Conservation (phyloP, 2,329 filamentous ascomycete genomes). For the Fusarium mexicanum region DNA sequence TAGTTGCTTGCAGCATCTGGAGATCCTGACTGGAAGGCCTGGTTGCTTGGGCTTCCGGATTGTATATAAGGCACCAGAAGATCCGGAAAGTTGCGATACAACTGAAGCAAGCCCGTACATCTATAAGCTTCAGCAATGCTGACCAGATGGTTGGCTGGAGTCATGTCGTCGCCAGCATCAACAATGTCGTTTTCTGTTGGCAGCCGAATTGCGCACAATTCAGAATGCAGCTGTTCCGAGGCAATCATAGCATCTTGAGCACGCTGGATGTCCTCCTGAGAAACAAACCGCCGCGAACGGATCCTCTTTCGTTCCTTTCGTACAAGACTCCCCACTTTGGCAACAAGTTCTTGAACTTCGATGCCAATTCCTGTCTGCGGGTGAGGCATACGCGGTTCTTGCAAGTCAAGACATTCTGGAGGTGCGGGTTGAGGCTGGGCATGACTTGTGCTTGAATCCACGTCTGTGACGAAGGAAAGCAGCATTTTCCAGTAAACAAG, state of each 20-base stretch:
- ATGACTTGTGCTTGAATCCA: slow-evolving; percentile 6
- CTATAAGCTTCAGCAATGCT: slow-evolving; percentile 43
- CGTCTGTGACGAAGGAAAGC: slow-evolving; percentile 40
- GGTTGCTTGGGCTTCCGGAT: background rate
- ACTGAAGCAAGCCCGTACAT: slow-evolving; percentile 41
- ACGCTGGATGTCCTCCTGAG: slow-evolving; percentile 40
- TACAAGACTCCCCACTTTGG: slow-evolving; percentile 37
- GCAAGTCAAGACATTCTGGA: slow-evolving; percentile 11
- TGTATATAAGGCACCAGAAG: slow-evolving; percentile 46
- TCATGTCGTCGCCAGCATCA: slow-evolving; percentile 41
- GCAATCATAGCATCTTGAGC: slow-evolving; percentile 34
- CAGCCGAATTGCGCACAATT: slow-evolving; percentile 29
- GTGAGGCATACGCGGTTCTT: slow-evolving; percentile 39
- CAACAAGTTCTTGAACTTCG: slow-evolving; percentile 41
- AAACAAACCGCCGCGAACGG: slow-evolving; percentile 32
- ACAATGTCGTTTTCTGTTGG: slow-evolving; percentile 29
- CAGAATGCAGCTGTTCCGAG: slow-evolving; percentile 28
- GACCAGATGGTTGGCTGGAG: slow-evolving; percentile 39
- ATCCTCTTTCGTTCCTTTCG: slow-evolving; percentile 40
- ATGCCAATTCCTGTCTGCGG: slow-evolving; percentile 41
- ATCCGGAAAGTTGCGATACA: slow-evolving; percentile 51
- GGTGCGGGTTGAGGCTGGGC: slow-evolving; percentile 13
- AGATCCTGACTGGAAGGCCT: background rate
- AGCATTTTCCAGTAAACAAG: slow-evolving; percentile 43
- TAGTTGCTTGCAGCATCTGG: slow-evolving; percentile 1